A percentile compares a stretch with the other conserved stretches of the same genome.
phyloP scores from a whole-genome alignment of 179 eudicot genomes.

The Beta corolliflora region DNA sequence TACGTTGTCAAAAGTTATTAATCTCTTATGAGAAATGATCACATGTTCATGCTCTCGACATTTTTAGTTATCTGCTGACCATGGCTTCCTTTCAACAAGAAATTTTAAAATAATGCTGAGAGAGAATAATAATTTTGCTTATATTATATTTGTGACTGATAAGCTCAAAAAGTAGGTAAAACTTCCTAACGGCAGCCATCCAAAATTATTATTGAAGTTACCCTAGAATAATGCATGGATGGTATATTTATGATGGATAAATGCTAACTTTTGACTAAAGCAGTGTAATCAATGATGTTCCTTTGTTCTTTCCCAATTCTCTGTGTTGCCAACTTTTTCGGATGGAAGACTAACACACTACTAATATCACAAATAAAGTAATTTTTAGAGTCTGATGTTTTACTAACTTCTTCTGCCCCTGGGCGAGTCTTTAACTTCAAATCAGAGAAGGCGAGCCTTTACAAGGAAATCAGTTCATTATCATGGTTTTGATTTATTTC shows the following conservation, averaged over 20 bases:
- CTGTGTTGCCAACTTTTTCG: not conserved
- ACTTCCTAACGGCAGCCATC: not conserved
- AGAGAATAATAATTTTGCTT: not conserved
- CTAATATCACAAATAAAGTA: not conserved
- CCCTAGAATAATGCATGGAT: not conserved
- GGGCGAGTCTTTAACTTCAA: not conserved
- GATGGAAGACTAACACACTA: not conserved
- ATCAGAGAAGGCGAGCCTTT: not conserved
- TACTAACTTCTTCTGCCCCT: not conserved
- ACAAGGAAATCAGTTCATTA: not conserved
- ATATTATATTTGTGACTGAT: not conserved
- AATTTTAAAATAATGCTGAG: not conserved
- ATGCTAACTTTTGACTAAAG: not conserved
- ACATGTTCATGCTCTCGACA: not conserved
- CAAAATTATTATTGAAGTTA: not conserved
- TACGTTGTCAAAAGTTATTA: not conserved
- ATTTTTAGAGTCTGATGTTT: not conserved
- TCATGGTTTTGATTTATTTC: not conserved
- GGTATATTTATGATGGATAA: not conserved
- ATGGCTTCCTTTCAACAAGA: not conserved
- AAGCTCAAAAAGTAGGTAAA: not conserved
- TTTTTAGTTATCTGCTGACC: not conserved
- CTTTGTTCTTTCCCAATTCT: not conserved
- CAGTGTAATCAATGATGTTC: not conserved
- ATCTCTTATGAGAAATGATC: slow-evolving; percentile 7